phyloP scores from a whole-genome alignment of 1,139 yeast species.

The Wickerhamiella pararugosa region DNA sequence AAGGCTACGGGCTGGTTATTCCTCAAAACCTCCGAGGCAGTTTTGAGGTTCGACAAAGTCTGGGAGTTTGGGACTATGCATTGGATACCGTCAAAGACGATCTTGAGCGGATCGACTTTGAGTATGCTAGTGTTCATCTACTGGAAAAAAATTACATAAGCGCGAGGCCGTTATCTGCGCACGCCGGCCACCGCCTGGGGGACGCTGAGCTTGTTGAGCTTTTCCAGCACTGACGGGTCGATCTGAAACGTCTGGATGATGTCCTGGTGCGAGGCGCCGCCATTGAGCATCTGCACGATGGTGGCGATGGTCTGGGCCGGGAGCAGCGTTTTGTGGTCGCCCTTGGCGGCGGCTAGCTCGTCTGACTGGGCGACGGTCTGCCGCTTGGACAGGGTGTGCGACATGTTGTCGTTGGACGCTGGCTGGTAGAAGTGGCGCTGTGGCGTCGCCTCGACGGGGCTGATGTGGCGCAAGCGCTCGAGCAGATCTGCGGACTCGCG shows the following conservation, averaged over 20 bases:
- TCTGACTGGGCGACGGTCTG: constrained; percentile 6
- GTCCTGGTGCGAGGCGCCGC: constrained; percentile 11
- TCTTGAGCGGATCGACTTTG: constrained; percentile 32
- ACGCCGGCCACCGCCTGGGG: constrained; percentile 1
- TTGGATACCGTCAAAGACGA: constrained; percentile 26
- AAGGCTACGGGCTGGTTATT: constrained; percentile 58
- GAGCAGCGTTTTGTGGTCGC: constrained; percentile 7
- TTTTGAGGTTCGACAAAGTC: constrained; percentile 34
- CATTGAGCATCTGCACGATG: constrained; percentile 12
- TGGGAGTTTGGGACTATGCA: constrained; percentile 37
- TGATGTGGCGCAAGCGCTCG: not conserved
- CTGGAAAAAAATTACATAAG: not conserved
- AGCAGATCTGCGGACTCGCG: not conserved
- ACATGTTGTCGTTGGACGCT: constrained; percentile 10
- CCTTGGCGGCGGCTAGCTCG: constrained; percentile 3
- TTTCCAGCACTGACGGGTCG: constrained; percentile 10
- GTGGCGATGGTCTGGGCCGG: constrained; percentile 16
- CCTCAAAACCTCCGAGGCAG: constrained; percentile 44
- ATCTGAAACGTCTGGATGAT: constrained; percentile 11
- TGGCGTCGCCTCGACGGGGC: not conserved
- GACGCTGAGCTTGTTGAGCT: constrained; percentile 8
- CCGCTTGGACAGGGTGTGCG: constrained; percentile 12
- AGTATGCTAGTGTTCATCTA: constrained; percentile 28
- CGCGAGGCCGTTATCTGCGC: not conserved
- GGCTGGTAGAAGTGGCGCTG: constrained; percentile 8